Evolutionary conservation across 164 flowering plant genomes (phyloP).

Genomic region (Santalum album): DNA sequence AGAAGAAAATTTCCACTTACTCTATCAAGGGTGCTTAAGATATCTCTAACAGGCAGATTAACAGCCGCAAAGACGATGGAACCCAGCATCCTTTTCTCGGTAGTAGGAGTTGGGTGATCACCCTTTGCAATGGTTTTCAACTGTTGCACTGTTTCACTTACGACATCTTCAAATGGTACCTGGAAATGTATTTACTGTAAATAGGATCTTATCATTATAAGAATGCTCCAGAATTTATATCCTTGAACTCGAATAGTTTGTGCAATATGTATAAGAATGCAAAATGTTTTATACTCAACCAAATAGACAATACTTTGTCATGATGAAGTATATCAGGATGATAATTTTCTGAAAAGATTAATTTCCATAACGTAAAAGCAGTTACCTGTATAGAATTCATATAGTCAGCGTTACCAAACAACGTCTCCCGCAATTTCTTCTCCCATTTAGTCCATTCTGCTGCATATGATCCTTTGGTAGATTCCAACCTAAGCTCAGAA

Average conservation of each 20-base stretch:
- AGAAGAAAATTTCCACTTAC: constrained; percentile 24
- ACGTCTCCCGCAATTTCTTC: constrained; percentile 48
- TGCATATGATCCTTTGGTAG: constrained; percentile 78
- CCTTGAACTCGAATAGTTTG: no score
- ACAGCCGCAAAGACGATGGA: constrained; percentile 79
- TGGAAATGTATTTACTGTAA: no score
- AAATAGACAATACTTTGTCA: no score
- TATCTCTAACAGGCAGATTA: constrained; percentile 56
- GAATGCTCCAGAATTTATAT: no score
- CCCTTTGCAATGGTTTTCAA: constrained; percentile 57
- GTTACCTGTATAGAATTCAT: constrained; percentile 75
- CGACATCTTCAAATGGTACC: constrained; percentile 89
- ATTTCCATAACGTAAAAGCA: background rate
- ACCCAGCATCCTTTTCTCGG: constrained; percentile 66
- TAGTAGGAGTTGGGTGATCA: constrained; percentile 41
- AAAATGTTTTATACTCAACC: no score
- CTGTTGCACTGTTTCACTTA: constrained; percentile 58
- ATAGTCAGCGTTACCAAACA: constrained; percentile 53
- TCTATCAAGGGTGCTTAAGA: constrained; percentile 31
- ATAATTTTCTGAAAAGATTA: no score
- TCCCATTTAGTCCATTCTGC: constrained; percentile 89
- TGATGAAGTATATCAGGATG: no score
- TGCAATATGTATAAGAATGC: no score
- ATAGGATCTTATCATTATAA: no score
- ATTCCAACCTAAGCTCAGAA: constrained; percentile 47